Evolutionary conservation across 164 flowering plant species (phyloP).

Genomic region (Vitis riparia): DNA sequence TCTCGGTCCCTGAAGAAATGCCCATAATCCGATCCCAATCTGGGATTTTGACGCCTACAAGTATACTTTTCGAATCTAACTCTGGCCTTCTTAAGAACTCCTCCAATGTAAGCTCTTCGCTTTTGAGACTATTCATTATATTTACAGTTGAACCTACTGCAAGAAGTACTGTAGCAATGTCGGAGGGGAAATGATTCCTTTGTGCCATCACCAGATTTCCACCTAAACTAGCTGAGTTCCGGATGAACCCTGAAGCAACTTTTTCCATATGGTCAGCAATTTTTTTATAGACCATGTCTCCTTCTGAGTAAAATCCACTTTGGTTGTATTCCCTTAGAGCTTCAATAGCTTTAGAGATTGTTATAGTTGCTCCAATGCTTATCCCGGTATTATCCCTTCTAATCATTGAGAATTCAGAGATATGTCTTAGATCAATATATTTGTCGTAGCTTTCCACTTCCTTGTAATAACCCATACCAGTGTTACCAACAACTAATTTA

Average conservation of each 20-base stretch:
- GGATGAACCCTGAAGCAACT: constrained; percentile 62
- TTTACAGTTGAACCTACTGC: constrained; percentile 53
- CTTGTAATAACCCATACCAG: constrained; percentile 76
- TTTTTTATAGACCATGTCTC: constrained; percentile 43
- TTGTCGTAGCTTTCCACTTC: constrained; percentile 44
- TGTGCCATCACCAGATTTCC: constrained; percentile 94
- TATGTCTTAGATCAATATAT: constrained; percentile 65
- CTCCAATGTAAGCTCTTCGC: constrained; percentile 49
- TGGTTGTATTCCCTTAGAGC: constrained; percentile 44
- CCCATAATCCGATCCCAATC: constrained; percentile 21
- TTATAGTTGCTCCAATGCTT: constrained; percentile 81
- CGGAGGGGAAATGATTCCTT: constrained; percentile 76
- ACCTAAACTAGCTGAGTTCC: constrained; percentile 85
- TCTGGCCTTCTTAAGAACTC: constrained; percentile 70
- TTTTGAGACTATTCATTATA: constrained; percentile 33
- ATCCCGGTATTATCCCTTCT: constrained; percentile 52
- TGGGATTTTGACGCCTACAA: constrained; percentile 64
- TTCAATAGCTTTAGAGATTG: constrained; percentile 66
- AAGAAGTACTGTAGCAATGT: constrained; percentile 84
- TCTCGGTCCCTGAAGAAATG: constrained; percentile 13
- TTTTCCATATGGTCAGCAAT: constrained; percentile 81
- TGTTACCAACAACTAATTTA: constrained; percentile 78
- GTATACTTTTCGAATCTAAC: constrained; percentile 45
- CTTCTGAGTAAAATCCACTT: constrained; percentile 10
- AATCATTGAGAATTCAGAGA: constrained; percentile 67